Evolutionary conservation across 768 basidiomycete genomes (phyloP), one percentile per base, ranked within the genome.

Genomic region (Leccinum subgranulosum): DNA sequence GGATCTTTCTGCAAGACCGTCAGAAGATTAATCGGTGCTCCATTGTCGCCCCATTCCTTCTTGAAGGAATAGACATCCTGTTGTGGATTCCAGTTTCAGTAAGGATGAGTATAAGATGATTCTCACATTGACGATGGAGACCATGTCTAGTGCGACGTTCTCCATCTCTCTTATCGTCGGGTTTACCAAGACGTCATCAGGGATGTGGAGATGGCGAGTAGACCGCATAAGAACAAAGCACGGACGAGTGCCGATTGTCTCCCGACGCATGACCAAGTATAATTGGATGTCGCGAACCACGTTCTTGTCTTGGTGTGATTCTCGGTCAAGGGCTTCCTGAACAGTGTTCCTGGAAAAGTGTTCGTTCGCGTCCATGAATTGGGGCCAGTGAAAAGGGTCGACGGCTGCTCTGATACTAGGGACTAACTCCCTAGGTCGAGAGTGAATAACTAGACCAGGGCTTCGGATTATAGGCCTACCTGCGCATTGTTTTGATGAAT

Each of bases 41-140:
- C 69, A 19, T 70, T 67, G 14, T 71, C 67, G 19, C 60, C 61
- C 17, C 48, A 54, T 47, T 71, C 69, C 54, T 70, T 70, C 57
- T 70, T 70, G 59, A 67, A 70, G 14, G 69, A 71, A 43, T 69
- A 68, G 43, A 71, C 65, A 15, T 68, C 66, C 70, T 71, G 28
- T 12, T 12, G 33, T 23, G 19, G 9, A 19, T n/a, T 36, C 39
- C 34, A 41, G 27, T n/a, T 49, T 53, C 54, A 23, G 10, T 14
- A 33, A 19, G 9, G 1, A 29, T 5, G 14, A 12, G 14, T 25
- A 25, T 2, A 15, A 9, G 3, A 19, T 25, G 3, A 6, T 33
- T 10, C 64, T 61, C 36, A 68, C 68, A 25, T 69, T 71, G 11
- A 54, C 65, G 39, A 71, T 60, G 57, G 48, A 72, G 15, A 66